A percentile compares a stretch with the other conserved stretches of the same genome.
phyloP scores from a whole-genome alignment of 192 early-diverging fungal genomes.

The Pecoramyces ruminantium region DNA sequence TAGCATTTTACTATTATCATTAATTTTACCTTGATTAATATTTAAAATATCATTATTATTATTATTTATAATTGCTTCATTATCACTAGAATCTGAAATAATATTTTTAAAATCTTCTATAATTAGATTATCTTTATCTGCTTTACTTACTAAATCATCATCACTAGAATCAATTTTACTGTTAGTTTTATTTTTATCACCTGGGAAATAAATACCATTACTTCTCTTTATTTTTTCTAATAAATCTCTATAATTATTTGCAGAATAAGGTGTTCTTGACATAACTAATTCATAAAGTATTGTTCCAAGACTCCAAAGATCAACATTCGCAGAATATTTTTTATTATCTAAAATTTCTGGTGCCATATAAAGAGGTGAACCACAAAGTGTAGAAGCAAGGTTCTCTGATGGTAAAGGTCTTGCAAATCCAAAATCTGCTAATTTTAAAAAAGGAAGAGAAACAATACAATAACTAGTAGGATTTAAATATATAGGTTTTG shows the following conservation, averaged over 20 bases:
- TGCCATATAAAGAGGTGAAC: constrained; percentile 91
- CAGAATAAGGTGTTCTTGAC: constrained; percentile 79
- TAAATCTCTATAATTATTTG: constrained; percentile 84
- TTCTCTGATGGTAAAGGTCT: constrained; percentile 62
- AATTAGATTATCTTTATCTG: no score
- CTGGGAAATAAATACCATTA: constrained; percentile 77
- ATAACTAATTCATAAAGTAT: constrained; percentile 88
- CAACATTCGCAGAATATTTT: constrained; percentile 86
- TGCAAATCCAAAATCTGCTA: constrained; percentile 98
- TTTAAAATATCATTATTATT: no score
- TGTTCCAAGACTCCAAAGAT: constrained; percentile 91
- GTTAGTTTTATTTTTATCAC: constrained; percentile 9
- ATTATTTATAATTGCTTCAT: not conserved
- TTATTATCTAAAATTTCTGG: constrained; percentile 77
- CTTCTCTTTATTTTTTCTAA: constrained; percentile 75
- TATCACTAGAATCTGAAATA: not conserved
- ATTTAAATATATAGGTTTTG: constrained; percentile 71
- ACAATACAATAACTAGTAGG: constrained; percentile 22
- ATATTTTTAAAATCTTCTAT: constrained; percentile 2
- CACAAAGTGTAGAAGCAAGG: constrained; percentile 69
- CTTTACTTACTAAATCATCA: not conserved
- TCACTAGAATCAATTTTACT: not conserved
- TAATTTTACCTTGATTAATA: constrained; percentile 10
- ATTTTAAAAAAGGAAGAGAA: constrained; percentile 63
- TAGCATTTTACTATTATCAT: no score